phyloP scores from a whole-genome alignment of 2,329 filamentous ascomycete species.

The Achaetomium macrosporum region DNA sequence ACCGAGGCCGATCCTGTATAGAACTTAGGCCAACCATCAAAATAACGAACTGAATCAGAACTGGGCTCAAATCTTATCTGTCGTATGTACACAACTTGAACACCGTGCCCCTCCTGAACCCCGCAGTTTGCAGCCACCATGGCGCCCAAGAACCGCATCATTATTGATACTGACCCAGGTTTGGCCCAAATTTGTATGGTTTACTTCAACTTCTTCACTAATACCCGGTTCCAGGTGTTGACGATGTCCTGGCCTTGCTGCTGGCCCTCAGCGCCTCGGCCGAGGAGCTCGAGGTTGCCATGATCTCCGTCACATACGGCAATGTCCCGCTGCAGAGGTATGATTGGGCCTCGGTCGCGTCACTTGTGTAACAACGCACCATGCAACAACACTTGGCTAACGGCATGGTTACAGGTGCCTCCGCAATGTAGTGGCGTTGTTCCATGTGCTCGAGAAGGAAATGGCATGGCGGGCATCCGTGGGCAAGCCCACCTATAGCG shows the following conservation, averaged over 20 bases:
- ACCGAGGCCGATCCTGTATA: too few species aligned
- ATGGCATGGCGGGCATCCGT: slow-evolving; percentile 70
- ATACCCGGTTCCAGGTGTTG: slow-evolving; percentile 55
- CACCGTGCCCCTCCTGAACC: slow-evolving; percentile 5
- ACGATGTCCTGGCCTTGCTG: slow-evolving; percentile 85
- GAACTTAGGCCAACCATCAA: too few species aligned
- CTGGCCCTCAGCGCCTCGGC: slow-evolving; percentile 75
- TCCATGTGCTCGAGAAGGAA: slow-evolving; percentile 88
- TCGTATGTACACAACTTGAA: background rate
- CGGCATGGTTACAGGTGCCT: slow-evolving; percentile 56
- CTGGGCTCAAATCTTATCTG: too few species aligned
- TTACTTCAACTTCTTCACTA: background rate
- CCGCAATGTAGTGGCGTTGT: slow-evolving; percentile 81
- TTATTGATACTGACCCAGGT: slow-evolving; percentile 94
- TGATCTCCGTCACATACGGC: slow-evolving; percentile 88
- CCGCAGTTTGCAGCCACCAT: slow-evolving; percentile 36
- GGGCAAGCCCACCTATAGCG: slow-evolving; percentile 65
- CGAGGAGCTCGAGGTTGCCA: slow-evolving; percentile 77
- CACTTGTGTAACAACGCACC: background rate
- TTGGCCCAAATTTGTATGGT: background rate
- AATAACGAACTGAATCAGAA: too few species aligned
- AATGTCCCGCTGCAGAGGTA: slow-evolving; percentile 85
- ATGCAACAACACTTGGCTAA: slow-evolving; percentile 5
- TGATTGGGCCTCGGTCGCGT: slow-evolving; percentile 16
- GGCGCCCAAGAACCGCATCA: slow-evolving; percentile 68